A percentile compares a stretch with the other conserved stretches of the same genome.
These are phyloP conservation scores for Neoconidiobolus thromboides DNA, from an alignment of 371 early-diverging fungal genomes.

Conservation along the genomic window DNA sequence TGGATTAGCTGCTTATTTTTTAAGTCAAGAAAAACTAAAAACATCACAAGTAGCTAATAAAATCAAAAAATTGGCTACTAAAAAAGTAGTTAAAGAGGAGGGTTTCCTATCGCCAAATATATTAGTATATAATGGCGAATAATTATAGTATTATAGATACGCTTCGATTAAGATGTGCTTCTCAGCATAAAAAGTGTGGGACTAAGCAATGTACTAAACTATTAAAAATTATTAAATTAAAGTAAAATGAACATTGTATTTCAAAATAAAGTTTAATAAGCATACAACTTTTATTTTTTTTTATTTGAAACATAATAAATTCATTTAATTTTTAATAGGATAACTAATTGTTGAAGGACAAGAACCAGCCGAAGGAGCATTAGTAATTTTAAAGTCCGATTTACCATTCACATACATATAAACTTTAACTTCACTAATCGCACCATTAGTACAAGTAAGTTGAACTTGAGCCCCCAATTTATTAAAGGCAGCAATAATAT, in stretches of 20 bases:
- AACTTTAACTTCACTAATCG: conserved; percentile 17
- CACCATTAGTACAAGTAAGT: conserved; percentile 18
- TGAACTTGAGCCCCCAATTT: conserved; percentile 22
- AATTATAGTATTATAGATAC: too few relatives aligned
- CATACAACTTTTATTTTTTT: too few relatives aligned
- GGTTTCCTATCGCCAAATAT: neutral
- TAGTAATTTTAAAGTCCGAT: conserved; percentile 10
- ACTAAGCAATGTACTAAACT: too few relatives aligned
- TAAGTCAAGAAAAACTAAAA: neutral
- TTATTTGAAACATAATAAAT: too few relatives aligned
- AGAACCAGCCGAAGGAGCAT: neutral
- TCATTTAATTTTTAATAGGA: neutral
- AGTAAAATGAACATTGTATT: too few relatives aligned
- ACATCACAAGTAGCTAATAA: neutral
- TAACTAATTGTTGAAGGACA: neutral
- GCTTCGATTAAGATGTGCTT: too few relatives aligned
- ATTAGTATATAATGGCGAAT: neutral
- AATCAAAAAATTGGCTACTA: neutral
- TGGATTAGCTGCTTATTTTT: conserved; percentile 39
- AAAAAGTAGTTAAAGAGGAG: neutral
- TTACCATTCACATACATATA: conserved; percentile 15
- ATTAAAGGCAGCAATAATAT: conserved; percentile 29
- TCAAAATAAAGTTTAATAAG: too few relatives aligned
- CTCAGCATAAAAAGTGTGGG: too few relatives aligned
- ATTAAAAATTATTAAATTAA: too few relatives aligned